Evolutionary conservation across 2,329 filamentous ascomycete genomes (phyloP).

Genomic region (Elsinoe ampelina): DNA sequence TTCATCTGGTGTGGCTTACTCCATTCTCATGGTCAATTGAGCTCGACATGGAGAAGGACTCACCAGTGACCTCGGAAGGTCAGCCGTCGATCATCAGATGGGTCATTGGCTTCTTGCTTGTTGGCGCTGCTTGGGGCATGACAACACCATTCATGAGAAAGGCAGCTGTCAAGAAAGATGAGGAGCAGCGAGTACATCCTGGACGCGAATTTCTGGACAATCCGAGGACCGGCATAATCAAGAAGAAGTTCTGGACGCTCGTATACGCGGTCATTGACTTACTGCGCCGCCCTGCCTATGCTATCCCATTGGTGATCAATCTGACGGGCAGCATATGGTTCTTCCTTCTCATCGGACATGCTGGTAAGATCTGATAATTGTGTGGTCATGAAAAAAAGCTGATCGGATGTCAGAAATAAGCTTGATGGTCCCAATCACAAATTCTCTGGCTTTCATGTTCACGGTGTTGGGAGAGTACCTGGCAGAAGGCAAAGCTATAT

Average conservation of each 20-base stretch:
- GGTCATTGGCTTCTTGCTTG: slow-evolving; percentile 78
- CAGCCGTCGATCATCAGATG: slow-evolving; percentile 59
- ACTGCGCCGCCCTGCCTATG: slow-evolving; percentile 71
- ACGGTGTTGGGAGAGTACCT: slow-evolving; percentile 93
- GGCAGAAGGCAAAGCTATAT: slow-evolving; percentile 85
- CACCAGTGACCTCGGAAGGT: slow-evolving; percentile 17
- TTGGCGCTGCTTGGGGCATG: slow-evolving; percentile 86
- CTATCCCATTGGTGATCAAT: slow-evolving; percentile 75
- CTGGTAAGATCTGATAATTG: slow-evolving; percentile 51
- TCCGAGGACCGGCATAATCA: slow-evolving; percentile 47
- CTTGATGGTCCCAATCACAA: slow-evolving; percentile 88
- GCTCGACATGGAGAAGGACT: slow-evolving; percentile 23
- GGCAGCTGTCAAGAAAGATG: slow-evolving; percentile 55
- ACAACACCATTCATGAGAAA: slow-evolving; percentile 82
- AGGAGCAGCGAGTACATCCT: slow-evolving; percentile 38
- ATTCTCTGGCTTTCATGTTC: slow-evolving; percentile 90
- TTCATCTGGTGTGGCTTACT: neutral
- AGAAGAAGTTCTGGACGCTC: slow-evolving; percentile 52
- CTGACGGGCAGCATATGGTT: slow-evolving; percentile 94
- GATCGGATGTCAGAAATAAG: slow-evolving; percentile 58
- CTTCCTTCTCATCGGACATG: slow-evolving; percentile 84
- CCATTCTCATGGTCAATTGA: neutral
- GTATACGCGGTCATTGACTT: slow-evolving; percentile 71
- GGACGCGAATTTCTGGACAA: slow-evolving; percentile 36
- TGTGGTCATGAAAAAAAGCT: neutral